These are phyloP conservation scores for Cryphonectria parasitica DNA, from an alignment of 2,329 filamentous ascomycete genomes.

Conservation along the genomic window DNA sequence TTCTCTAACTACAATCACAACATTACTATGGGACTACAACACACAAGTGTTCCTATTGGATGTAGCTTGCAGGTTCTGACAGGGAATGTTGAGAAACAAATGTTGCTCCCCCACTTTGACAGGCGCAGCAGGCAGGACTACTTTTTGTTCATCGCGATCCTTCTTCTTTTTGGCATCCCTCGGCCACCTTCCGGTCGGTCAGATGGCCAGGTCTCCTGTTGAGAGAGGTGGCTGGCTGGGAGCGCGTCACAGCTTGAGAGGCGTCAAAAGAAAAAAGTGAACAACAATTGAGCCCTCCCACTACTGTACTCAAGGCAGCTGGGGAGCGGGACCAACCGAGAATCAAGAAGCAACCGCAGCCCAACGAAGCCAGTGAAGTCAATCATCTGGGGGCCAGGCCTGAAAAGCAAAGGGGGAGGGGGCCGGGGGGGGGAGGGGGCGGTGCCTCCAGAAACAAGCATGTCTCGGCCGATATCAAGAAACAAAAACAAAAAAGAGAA, in stretches of 20 bases:
- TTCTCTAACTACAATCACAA: too few species aligned
- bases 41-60: too few species aligned
- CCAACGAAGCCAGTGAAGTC: conserved; percentile 2
- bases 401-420: not conserved
- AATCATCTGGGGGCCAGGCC: not conserved
- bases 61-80: too few species aligned
- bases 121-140: not conserved
- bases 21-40: too few species aligned
- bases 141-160: not conserved
- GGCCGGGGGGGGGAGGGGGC: not conserved
- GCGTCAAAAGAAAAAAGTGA: too few species aligned
- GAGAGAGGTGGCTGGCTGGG: not conserved
- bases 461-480: conserved; percentile 8
- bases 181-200: not conserved
- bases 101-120: not conserved
- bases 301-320: not conserved
- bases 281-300: not conserved
- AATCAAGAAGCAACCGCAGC: not conserved
- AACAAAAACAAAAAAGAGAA: not conserved
- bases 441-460: not conserved
- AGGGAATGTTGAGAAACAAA: too few species aligned
- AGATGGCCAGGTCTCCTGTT: not conserved
- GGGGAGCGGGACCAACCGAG: not conserved
- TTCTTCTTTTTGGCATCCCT: not conserved
- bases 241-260: not conserved